Base-by-base conservation (phyloP, 768 basidiomycete genomes). In the Leccinum sublutescens region DNA sequence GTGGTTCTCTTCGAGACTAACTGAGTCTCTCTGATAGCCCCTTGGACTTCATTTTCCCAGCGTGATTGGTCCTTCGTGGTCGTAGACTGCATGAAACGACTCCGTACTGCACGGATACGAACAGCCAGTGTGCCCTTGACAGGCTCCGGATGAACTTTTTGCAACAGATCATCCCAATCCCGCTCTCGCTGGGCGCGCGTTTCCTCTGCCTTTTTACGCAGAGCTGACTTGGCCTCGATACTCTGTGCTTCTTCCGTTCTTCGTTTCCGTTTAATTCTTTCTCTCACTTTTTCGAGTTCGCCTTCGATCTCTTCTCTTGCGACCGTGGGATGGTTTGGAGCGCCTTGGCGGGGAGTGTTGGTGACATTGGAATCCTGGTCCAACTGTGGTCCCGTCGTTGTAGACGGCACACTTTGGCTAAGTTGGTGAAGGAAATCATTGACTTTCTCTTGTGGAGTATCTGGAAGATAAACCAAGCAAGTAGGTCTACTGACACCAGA, bases 131-230 rank as follows among this genome's bases (percentile, higher is more conserved):
- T 75, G 7, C 80, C 78, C 34, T 78, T 75, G 54, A 87, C 63
- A 7, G 82, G 74, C 1, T 73, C 80, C 3, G 86, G 81, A 73
- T 89, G 82, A 45, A 88, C 72, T 17, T 74, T 76, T 36, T 65
- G 60, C 7, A 94, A 71, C 54, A 93, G 72, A 3, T 67, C 72
- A 2, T 81, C 79, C 91, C 91, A 94, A 58, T 85, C 86, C 34
- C 74, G 75, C 69, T 89, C 86, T 59, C 87, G 80, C 56, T 82
- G 79, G 10, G 68, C 67, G 47, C 79, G 80, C 0, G 85, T 84
- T 57, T 87, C 85, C 23, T 84, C 83, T 4, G 84, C 87, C 72
- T 87, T 92, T 68, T 78, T 80, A 2, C 78, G 85, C 3, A 91
- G 73, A 4, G 79, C 74, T 2, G 79, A 78, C 63, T 83, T 83